Evolutionary conservation across 345 rosid species (phyloP).

Genomic region (Aegle marmelos): DNA sequence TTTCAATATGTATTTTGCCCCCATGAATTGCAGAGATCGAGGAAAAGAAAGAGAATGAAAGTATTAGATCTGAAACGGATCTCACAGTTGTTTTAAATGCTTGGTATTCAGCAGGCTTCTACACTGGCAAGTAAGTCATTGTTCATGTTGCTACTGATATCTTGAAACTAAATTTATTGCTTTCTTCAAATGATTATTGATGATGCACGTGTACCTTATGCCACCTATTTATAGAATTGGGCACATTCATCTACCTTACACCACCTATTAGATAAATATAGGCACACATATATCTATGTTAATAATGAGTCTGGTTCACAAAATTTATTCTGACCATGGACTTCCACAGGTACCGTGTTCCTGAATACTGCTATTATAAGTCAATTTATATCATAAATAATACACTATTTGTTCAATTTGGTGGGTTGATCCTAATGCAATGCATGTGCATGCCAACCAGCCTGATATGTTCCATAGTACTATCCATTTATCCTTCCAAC

Average conservation of each 20-base stretch:
- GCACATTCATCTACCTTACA: too few relatives aligned
- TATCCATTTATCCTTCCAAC: neutral
- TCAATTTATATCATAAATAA: neutral
- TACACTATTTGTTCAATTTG: neutral
- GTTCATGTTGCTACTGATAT: neutral
- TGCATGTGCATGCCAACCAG: neutral
- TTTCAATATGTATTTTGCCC: neutral
- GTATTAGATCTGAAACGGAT: slow-evolving; percentile 39
- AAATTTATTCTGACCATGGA: neutral
- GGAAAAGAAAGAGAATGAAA: slow-evolving; percentile 24
- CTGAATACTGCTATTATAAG: neutral
- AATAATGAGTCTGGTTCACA: neutral
- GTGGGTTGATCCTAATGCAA: neutral
- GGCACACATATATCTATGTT: neutral
- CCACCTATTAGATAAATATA: neutral
- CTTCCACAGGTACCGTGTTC: neutral
- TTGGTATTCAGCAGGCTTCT: slow-evolving; percentile 65
- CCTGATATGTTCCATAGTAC: neutral
- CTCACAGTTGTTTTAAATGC: slow-evolving; percentile 51
- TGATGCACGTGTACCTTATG: neutral
- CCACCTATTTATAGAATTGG: too few relatives aligned
- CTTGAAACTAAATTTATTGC: neutral
- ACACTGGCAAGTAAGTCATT: slow-evolving; percentile 59
- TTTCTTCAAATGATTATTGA: neutral
- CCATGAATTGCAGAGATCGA: slow-evolving; percentile 26